Percentiles rank a stretch among this genome's conserved stretches.
Evolutionary conservation across 495 filamentous ascomycete genomes (phyloP).

Genomic region (Aspergillus nidulans): DNA sequence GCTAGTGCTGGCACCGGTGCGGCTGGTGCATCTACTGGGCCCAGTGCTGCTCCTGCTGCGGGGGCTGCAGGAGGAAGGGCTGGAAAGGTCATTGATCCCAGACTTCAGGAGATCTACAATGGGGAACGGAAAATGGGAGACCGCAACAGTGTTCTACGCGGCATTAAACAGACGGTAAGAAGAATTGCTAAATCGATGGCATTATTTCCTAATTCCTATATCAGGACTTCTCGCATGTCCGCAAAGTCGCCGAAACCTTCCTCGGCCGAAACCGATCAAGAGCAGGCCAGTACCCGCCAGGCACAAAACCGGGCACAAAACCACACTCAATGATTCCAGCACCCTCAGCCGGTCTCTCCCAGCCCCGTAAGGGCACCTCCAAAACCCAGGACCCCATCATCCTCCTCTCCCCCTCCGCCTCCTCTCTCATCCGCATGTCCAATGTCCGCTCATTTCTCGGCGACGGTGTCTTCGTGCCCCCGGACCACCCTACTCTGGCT

Average conservation of each 20-base stretch:
- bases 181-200: background rate
- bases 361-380: slow-evolving; percentile 44
- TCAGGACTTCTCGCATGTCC: slow-evolving; percentile 92
- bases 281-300: slow-evolving; percentile 40
- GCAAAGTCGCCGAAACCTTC: slow-evolving; percentile 79
- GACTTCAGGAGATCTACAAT: slow-evolving; percentile 82
- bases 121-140: slow-evolving; percentile 89
- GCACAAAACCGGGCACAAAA: slow-evolving; percentile 41
- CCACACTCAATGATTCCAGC: slow-evolving; percentile 31
- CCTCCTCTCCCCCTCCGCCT: slow-evolving; percentile 95
- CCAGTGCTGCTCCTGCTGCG: slow-evolving; percentile 35
- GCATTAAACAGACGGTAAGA: slow-evolving; percentile 83
- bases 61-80: slow-evolving; percentile 46
- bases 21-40: slow-evolving; percentile 23
- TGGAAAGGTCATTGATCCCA: slow-evolving; percentile 66
- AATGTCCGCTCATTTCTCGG: slow-evolving; percentile 97
- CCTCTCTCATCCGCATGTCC: slow-evolving; percentile 91
- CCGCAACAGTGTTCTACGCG: slow-evolving; percentile 79
- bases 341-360: slow-evolving; percentile 40
- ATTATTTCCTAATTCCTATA: background rate
- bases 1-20: slow-evolving; percentile 42
- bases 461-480: slow-evolving; percentile 72
- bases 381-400: slow-evolving; percentile 87
- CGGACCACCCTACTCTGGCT: slow-evolving; percentile 58
- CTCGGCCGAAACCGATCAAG: slow-evolving; percentile 57